Evolutionary conservation across 2,329 filamentous ascomycete genomes (phyloP).

Genomic region (Ploettnerulaceae sp.): DNA sequence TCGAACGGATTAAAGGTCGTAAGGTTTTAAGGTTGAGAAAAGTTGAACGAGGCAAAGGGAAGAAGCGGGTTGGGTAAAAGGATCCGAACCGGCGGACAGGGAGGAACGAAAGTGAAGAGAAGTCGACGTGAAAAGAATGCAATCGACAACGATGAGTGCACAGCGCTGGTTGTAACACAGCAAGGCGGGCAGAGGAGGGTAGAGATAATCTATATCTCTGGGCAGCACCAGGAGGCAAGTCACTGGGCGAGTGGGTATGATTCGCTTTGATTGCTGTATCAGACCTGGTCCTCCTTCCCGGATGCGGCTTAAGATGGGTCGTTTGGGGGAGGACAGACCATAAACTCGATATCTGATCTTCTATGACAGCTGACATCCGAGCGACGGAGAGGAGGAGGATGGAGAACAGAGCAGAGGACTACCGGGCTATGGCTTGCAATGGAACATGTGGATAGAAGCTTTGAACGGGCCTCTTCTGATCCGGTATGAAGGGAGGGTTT

Average conservation of each 20-base stretch:
- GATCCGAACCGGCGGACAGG: conserved; percentile 50
- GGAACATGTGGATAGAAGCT: conserved; percentile 19
- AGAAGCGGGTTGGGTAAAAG: conserved; percentile 32
- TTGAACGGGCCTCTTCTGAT: conserved; percentile 22
- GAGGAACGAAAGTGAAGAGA: conserved; percentile 33
- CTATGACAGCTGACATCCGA: conserved; percentile 50
- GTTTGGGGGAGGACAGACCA: conserved; percentile 44
- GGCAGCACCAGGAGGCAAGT: conserved; percentile 23
- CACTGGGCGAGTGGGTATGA: conserved; percentile 28
- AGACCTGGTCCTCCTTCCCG: conserved; percentile 37
- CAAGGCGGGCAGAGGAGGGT: conserved; percentile 11
- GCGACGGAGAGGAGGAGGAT: conserved; percentile 34
- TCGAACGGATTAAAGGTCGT: conserved; percentile 29
- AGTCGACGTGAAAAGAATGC: conserved; percentile 45
- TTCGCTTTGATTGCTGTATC: conserved; percentile 33
- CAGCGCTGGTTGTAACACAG: conserved; percentile 35
- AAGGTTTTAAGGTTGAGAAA: conserved; percentile 19
- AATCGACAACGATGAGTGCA: conserved; percentile 48
- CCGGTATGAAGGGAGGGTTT: conserved; percentile 16
- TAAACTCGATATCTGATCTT: conserved; percentile 48
- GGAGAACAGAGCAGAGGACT: conserved; percentile 10
- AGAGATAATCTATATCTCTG: conserved; percentile 37
- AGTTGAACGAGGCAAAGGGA: conserved; percentile 25
- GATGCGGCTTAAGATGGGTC: conserved; percentile 37
- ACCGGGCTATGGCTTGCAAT: conserved; percentile 13